phyloP scores from a whole-genome alignment of 2,329 filamentous ascomycete species.

The Biscogniauxia marginata region DNA sequence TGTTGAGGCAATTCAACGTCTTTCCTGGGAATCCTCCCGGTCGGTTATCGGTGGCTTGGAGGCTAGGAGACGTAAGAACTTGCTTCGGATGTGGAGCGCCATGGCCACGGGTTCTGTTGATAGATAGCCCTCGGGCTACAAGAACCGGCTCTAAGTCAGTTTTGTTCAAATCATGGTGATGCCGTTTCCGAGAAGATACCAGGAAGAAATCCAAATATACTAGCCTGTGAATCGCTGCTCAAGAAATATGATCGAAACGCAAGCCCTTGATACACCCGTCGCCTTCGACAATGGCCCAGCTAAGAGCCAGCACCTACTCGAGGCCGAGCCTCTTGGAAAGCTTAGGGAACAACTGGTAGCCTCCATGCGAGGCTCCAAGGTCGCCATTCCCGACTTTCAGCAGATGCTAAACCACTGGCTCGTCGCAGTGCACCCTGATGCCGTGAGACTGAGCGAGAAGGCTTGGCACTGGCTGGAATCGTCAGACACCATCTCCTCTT shows the following conservation, averaged over 20 bases:
- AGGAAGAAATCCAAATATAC: no score
- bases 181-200: no score
- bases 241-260: neutral
- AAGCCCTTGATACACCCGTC: neutral
- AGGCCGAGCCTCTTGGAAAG: neutral
- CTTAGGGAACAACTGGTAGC: neutral
- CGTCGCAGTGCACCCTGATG: neutral
- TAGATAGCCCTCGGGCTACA: no score
- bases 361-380: neutral
- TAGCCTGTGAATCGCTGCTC: neutral
- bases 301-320: neutral
- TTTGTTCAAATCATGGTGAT: no score
- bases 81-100: no score
- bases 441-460: neutral
- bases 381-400: slow-evolving; percentile 2
- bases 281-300: neutral
- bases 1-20: no score
- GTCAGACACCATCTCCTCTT: no score
- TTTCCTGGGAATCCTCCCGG: no score
- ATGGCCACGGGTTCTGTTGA: no score
- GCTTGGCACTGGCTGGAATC: neutral
- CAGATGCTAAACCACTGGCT: slow-evolving; percentile 2
- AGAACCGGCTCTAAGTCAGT: no score
- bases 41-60: no score
- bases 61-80: no score